Conservation (phyloP, 1,284 basidiomycete species). For the Tetrapyrgos nigripes region DNA sequence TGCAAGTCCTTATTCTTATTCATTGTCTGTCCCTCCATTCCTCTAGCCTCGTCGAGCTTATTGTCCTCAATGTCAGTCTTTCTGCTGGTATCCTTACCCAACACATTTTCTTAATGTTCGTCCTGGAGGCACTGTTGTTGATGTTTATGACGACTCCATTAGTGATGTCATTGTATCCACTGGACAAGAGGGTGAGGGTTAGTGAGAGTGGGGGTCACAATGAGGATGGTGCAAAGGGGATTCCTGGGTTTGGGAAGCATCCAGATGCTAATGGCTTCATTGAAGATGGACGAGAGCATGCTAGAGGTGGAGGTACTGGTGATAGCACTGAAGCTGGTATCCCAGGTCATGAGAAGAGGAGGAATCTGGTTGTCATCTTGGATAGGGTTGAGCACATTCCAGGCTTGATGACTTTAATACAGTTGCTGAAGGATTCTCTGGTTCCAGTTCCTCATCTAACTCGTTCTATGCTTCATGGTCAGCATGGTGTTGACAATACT, state of each 20-base stretch:
- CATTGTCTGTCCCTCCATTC: slow-evolving; percentile 2
- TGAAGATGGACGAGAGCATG: no score
- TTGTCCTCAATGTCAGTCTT: slow-evolving; percentile 95
- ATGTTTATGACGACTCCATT: slow-evolving; percentile 92
- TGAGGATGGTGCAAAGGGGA: slow-evolving; percentile 47
- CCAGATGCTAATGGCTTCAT: no score
- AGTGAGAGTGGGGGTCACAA: slow-evolving; percentile 52
- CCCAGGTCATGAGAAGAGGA: not conserved
- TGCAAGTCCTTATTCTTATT: not conserved
- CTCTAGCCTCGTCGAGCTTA: slow-evolving; percentile 82
- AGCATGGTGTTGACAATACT: no score
- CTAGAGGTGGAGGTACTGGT: slow-evolving; percentile 17
- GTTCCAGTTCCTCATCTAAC: not conserved
- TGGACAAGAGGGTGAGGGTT: slow-evolving; percentile 58
- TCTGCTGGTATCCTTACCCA: slow-evolving; percentile 82
- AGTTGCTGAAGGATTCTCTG: slow-evolving; percentile 59
- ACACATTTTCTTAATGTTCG: slow-evolving; percentile 89
- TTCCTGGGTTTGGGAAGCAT: no score
- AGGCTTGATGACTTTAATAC: slow-evolving; percentile 73
- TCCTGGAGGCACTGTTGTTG: slow-evolving; percentile 85
- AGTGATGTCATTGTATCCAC: slow-evolving; percentile 82
- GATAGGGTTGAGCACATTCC: slow-evolving; percentile 90
- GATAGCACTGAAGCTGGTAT: not conserved
- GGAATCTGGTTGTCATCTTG: slow-evolving; percentile 83
- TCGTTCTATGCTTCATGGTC: no score